Evolutionary conservation across 1,139 yeast species (phyloP), one percentile per base, ranked within the genome.

Genomic region (Saccharomyces hybrid): DNA sequence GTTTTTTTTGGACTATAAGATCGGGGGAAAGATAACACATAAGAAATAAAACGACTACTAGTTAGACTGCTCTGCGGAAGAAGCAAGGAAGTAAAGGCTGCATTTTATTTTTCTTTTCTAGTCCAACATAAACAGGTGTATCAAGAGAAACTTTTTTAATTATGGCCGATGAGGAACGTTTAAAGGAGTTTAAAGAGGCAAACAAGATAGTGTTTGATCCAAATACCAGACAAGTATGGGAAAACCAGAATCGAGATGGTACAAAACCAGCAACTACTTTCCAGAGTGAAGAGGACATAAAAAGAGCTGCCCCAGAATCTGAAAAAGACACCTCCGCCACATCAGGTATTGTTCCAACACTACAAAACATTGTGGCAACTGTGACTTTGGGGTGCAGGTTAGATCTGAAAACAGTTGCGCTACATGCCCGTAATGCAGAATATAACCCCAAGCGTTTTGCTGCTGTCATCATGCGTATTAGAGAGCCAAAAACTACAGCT

Each of bases 381-480:
- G 99, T 93, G 57, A 93, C 95, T 70, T 78, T 93, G 71, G 99
- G 93, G 66, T 93, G 99, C 72, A 85, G 98, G 60, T 77, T 93
- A 66, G 99, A 95, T 72, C 80, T 93, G 70, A 93, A 93, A 70
- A 95, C 99, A 28, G 95, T 93, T 71, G 99, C 99, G 0, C 77
- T 93, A 61, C 99, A 93, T 73, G 99, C 99, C 3, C 90, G 99
- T 80, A 93, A 93, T 74, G 99, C 99, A 30, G 99, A 93, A 73
- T 93, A 93, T 73, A 93, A 93, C 67, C 99, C 99, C 53, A 85
- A 80, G 75, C 96, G 99, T 77, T 93, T 93, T 76, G 99, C 99
- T 14, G 99, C 99, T 55, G 99, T 93, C 53, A 93, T 93, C 65
- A 95, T 93, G 99, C 88, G 99, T 79, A 93, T 93, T 64, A 83